Base-by-base conservation (phyloP, 2,329 filamentous ascomycete species). In the Arthrocladium fulminans region DNA sequence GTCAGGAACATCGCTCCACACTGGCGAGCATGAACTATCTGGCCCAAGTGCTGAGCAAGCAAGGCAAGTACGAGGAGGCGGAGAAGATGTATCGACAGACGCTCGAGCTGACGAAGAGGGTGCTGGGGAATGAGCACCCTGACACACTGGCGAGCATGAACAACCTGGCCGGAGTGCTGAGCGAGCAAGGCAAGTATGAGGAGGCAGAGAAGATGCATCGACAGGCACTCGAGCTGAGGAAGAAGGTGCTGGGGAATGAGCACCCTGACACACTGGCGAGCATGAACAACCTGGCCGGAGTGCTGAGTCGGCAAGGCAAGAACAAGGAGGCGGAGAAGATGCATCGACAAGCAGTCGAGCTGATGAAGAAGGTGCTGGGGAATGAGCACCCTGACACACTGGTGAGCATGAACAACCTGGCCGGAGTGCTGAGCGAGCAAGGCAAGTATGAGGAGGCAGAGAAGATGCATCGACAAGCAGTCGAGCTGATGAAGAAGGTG, bases 1-100 rank as follows among this genome's bases (percentile, higher is more conserved):
- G 59, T 2, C 20, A 44, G 12, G 55, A 63, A 27, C 56, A 63
- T 51, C 56, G 52, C 19, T 32, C 54, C 17, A 63, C 60, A 3
- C 49, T 61, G 13, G 45, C 12, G 12, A 60, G 49, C 23, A 57
- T 60, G 52, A 49, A 47, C 23, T 55, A 52, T 25, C 42, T 60
- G 15, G 56, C 53, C 7, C 17, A 9, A 17, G 30, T 25, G 24
- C 35, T 47, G 19, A 7, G 37, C 6, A 19, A 43, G 7, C 51
- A 54, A 42, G 58, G 53, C 9, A 51, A 45, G n/a, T 57, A 53
- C 32, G 39, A 50, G 46, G 53, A 59, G 45, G 59, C 52, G 9
- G 50, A 54, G 23, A 9, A 43, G 24, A 45, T 51, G 32, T 23
- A 42, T 37, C 32, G n/a, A 19, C n/a, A n/a, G n/a, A n/a, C n/a